phyloP scores from a whole-genome alignment of 176 grass and related monocot genomes.

The Panicum miliaceum region DNA sequence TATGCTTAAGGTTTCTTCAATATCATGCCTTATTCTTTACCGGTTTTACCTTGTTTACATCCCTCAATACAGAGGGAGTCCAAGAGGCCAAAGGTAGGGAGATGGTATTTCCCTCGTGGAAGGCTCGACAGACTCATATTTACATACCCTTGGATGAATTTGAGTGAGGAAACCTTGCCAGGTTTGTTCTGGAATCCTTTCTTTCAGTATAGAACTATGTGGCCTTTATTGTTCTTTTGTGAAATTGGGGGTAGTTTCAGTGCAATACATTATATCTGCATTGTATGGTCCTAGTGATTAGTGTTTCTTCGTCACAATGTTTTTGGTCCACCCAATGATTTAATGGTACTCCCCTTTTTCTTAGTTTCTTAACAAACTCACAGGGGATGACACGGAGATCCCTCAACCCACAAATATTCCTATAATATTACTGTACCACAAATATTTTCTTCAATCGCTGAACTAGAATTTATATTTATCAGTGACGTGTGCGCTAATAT shows the following conservation, averaged over 20 bases:
- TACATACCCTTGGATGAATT: slow-evolving; percentile 83
- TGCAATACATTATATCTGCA: neutral
- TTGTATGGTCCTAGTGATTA: slow-evolving; percentile 6
- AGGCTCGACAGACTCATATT: slow-evolving; percentile 82
- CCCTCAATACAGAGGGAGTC: slow-evolving; percentile 72
- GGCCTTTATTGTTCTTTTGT: neutral
- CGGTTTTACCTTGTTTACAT: slow-evolving; percentile 36
- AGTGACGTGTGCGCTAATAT: neutral
- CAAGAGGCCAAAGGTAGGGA: slow-evolving; percentile 79
- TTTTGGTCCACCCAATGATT: neutral
- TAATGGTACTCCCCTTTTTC: neutral
- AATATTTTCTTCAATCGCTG: neutral
- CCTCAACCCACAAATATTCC: slow-evolving; percentile 3
- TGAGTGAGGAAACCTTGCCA: slow-evolving; percentile 65
- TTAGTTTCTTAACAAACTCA: slow-evolving; percentile 5
- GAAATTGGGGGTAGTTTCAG: slow-evolving; percentile 1
- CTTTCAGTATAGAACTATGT: slow-evolving; percentile 10
- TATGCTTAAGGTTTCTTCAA: slow-evolving; percentile 27
- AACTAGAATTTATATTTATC: slow-evolving; percentile 12
- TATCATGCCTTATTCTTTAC: slow-evolving; percentile 27
- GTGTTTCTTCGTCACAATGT: slow-evolving; percentile 13
- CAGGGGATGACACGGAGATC: neutral
- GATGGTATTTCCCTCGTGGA: slow-evolving; percentile 85
- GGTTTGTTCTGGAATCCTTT: slow-evolving; percentile 56
- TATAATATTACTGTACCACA: neutral